These are phyloP conservation scores for Penicillium hesseltinei DNA, from an alignment of 2,329 filamentous ascomycete species.

Conservation along the genomic window DNA sequence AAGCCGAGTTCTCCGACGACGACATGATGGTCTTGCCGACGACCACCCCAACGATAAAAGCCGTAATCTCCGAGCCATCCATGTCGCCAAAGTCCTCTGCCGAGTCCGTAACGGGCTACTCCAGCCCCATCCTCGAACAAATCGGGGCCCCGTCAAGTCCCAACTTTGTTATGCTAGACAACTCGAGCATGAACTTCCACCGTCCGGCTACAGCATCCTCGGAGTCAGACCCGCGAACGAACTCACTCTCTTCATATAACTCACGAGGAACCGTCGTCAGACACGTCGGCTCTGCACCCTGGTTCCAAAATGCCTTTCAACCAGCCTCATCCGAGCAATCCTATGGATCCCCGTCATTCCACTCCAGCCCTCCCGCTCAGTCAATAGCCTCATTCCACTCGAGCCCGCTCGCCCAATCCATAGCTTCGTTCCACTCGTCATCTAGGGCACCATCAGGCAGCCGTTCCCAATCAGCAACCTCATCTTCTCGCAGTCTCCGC, in stretches of 20 bases:
- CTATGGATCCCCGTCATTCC: conserved; percentile 38
- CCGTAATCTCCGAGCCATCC: conserved; percentile 34
- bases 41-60: conserved; percentile 39
- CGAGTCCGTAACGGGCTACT: conserved; percentile 30
- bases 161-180: conserved; percentile 31
- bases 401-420: conserved; percentile 38
- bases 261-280: conserved; percentile 43
- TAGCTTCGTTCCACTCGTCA: conserved; percentile 35
- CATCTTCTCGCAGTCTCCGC: conserved; percentile 33
- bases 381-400: conserved; percentile 39
- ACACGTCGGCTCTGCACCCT: conserved; percentile 35
- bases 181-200: conserved; percentile 39
- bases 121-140: conserved; percentile 44
- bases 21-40: conserved; percentile 34
- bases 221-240: conserved; percentile 34
- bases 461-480: conserved; percentile 34
- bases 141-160: conserved; percentile 41
- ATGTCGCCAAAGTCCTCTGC: conserved; percentile 24
- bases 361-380: conserved; percentile 41
- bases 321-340: conserved; percentile 34
- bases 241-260: conserved; percentile 42
- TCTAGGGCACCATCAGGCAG: conserved; percentile 32
- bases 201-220: conserved; percentile 32
- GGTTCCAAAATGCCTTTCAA: conserved; percentile 35
- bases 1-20: conserved; percentile 33